phyloP scores from a whole-genome alignment of 106 monocot genomes.

The Allium fistulosum region DNA sequence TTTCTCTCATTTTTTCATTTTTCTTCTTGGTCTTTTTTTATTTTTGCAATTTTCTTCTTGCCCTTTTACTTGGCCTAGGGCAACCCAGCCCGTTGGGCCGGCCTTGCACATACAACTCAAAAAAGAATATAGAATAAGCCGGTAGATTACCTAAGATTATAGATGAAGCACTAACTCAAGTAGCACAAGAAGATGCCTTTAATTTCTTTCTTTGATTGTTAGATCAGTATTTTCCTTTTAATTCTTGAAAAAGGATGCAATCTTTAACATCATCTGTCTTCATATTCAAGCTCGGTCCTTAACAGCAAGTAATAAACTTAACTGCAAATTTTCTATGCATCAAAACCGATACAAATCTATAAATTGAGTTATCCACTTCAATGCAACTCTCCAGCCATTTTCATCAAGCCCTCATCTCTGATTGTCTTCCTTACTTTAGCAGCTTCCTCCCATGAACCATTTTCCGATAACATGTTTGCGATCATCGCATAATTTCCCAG shows the following conservation, averaged over 20 bases:
- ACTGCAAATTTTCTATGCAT: conserved; percentile 13
- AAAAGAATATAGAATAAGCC: too few species aligned
- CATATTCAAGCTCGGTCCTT: conserved; percentile 37
- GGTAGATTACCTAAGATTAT: too few species aligned
- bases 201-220: too few species aligned
- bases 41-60: too few species aligned
- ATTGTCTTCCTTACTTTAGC: conserved; percentile 35
- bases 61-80: too few species aligned
- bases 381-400: conserved; percentile 50
- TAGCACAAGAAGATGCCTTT: too few species aligned
- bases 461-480: conserved; percentile 64
- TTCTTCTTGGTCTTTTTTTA: too few species aligned
- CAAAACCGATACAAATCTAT: conserved; percentile 42
- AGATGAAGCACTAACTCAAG: too few species aligned
- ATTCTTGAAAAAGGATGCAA: not conserved
- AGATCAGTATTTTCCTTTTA: not conserved
- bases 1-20: too few species aligned
- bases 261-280: conserved; percentile 15
- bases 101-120: too few species aligned
- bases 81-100: too few species aligned
- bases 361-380: conserved; percentile 24
- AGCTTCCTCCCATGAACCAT: conserved; percentile 60
- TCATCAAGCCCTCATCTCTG: conserved; percentile 65
- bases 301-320: conserved; percentile 11
- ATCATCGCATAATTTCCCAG: conserved; percentile 66